phyloP scores from a whole-genome alignment of 164 flowering plant species.

The Umbellularia californica region DNA sequence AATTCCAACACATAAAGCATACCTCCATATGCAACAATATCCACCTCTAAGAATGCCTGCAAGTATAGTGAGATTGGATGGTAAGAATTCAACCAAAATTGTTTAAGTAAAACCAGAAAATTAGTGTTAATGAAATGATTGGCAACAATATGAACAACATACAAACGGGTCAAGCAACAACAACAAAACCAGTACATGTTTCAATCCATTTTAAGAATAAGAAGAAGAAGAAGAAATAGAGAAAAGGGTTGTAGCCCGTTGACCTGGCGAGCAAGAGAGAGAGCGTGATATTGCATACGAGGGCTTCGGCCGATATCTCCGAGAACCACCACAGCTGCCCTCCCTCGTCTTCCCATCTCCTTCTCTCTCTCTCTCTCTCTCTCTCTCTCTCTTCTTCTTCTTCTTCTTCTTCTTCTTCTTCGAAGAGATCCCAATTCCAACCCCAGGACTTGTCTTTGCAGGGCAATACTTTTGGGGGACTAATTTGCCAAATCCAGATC shows the following conservation, averaged over 20 bases:
- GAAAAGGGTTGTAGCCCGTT: background rate
- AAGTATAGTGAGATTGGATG: conserved; percentile 11
- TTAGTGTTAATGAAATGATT: background rate
- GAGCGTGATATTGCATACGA: conserved; percentile 96
- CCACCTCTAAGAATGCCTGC: conserved; percentile 78
- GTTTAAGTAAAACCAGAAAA: background rate
- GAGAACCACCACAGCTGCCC: conserved; percentile 84
- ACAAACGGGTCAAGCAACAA: background rate
- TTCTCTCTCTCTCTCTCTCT: conserved; percentile 4
- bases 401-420: too few species aligned
- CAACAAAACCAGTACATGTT: background rate
- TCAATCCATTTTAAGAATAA: too few species aligned
- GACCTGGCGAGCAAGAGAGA: conserved; percentile 87
- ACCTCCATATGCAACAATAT: conserved; percentile 97
- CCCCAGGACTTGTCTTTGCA: background rate
- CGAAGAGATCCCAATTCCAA: background rate
- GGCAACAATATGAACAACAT: background rate
- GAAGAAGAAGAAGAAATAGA: background rate
- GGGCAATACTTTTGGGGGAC: too few species aligned
- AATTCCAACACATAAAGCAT: conserved; percentile 1
- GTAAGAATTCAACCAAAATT: background rate
- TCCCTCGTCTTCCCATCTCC: conserved; percentile 42
- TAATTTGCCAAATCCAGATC: too few species aligned
- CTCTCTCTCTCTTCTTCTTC: background rate
- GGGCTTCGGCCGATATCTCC: conserved; percentile 98